Conservation (phyloP, 768 basidiomycete species). For the Rhizopogon roseolus region DNA sequence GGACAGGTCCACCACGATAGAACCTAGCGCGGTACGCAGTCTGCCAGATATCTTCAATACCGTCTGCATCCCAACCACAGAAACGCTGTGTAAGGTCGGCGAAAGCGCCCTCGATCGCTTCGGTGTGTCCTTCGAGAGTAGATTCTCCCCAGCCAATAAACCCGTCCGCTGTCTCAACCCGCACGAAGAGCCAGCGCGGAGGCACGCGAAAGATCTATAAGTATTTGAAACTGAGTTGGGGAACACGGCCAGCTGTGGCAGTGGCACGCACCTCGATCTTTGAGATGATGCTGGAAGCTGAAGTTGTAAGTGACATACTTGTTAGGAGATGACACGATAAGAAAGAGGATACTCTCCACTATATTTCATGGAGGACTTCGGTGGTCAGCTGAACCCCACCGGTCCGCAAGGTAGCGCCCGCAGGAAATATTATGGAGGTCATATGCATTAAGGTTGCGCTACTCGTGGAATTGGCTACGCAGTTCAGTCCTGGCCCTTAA, state of each 20-base stretch:
- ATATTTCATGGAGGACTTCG: not conserved
- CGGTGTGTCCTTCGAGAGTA: slow-evolving; percentile 68
- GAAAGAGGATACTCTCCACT: not conserved
- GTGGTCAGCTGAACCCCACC: not conserved
- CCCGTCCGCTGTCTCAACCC: slow-evolving; percentile 59
- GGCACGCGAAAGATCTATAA: slow-evolving; percentile 59
- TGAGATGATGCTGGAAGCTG: slow-evolving; percentile 17
- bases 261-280: slow-evolving; percentile 20
- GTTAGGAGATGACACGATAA: not conserved
- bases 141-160: slow-evolving; percentile 73
- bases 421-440: too few relatives aligned
- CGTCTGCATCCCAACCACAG: slow-evolving; percentile 54
- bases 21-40: slow-evolving; percentile 62
- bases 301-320: slow-evolving; percentile 12
- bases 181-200: slow-evolving; percentile 70
- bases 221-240: not conserved
- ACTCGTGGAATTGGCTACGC: not conserved
- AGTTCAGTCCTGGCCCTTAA: not conserved
- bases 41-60: slow-evolving; percentile 73
- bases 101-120: slow-evolving; percentile 68
- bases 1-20: slow-evolving; percentile 66
- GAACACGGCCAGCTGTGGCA: not conserved
- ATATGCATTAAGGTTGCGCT: not conserved
- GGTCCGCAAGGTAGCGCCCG: not conserved
- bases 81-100: slow-evolving; percentile 56